Evolutionary conservation across 2,329 filamentous ascomycete genomes (phyloP).

Genomic region (Penicillium griseofulvum): DNA sequence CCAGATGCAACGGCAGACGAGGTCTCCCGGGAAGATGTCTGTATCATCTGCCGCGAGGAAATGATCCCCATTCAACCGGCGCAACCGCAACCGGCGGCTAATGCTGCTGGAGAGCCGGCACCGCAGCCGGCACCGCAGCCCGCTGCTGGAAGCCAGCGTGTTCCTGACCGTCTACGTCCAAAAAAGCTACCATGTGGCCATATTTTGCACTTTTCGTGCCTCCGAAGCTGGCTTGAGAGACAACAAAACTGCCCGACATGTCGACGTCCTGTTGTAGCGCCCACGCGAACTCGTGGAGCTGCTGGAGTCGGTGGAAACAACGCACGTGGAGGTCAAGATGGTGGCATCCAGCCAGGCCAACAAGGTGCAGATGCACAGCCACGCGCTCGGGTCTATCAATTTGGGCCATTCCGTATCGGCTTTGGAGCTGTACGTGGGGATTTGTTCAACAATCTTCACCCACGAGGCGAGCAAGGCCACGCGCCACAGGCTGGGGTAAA

Average conservation of each 20-base stretch:
- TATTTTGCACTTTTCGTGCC: constrained; percentile 87
- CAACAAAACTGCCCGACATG: constrained; percentile 98
- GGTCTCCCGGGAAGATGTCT: constrained; percentile 81
- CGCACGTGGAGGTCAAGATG: constrained; percentile 32
- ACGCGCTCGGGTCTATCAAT: constrained; percentile 63
- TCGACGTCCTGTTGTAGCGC: constrained; percentile 71
- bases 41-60: constrained; percentile 95
- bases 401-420: constrained; percentile 72
- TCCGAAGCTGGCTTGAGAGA: constrained; percentile 94
- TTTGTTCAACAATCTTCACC: constrained; percentile 63
- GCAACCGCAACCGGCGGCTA: constrained; percentile 47
- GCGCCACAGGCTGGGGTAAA: constrained; percentile 37
- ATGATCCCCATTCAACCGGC: constrained; percentile 76
- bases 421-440: constrained; percentile 64
- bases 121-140: constrained; percentile 33
- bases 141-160: constrained; percentile 29
- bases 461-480: constrained; percentile 57
- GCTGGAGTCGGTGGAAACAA: constrained; percentile 26
- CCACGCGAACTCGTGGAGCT: constrained; percentile 33
- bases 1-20: constrained; percentile 88
- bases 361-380: constrained; percentile 41
- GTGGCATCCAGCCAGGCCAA: constrained; percentile 38
- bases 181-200: constrained; percentile 98
- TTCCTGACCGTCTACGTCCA: constrained; percentile 78
- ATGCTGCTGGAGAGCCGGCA: constrained; percentile 35